Percentiles rank a stretch among this genome's conserved stretches.
Conservation (phyloP, 1,284 basidiomycete genomes). For the Leccinum fallax region DNA sequence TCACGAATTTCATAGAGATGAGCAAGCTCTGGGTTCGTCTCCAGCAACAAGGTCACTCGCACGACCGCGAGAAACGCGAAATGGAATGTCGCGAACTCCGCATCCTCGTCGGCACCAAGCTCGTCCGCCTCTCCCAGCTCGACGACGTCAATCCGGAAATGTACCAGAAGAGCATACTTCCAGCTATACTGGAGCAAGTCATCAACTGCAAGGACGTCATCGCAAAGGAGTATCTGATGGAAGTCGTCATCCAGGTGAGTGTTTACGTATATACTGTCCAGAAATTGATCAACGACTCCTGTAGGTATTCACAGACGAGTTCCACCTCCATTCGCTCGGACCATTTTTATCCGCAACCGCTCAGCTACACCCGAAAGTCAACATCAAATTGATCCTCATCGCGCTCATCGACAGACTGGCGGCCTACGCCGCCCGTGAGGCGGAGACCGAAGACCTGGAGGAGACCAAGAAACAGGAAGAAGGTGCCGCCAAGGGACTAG, state of each 20-base stretch:
- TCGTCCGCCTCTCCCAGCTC: conserved; percentile 89
- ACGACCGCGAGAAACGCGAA: conserved; percentile 94
- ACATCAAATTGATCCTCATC: conserved; percentile 96
- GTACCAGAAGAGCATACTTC: conserved; percentile 84
- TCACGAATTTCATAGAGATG: conserved; percentile 99
- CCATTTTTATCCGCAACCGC: conserved; percentile 94
- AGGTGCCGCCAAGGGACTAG: conserved; percentile 82
- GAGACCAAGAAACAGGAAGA: conserved; percentile 90
- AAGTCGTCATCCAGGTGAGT: conserved; percentile 91
- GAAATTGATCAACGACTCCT: too few relatives aligned
- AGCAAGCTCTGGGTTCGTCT: conserved; percentile 98
- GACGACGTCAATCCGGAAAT: conserved; percentile 93
- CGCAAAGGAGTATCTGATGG: conserved; percentile 97
- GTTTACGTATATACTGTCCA: neutral
- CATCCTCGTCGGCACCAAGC: conserved; percentile 94
- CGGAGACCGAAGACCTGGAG: conserved; percentile 91
- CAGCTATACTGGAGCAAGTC: conserved; percentile 90
- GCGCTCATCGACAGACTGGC: conserved; percentile 95
- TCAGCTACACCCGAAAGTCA: conserved; percentile 92
- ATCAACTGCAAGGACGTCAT: conserved; percentile 97
- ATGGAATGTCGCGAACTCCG: conserved; percentile 90
- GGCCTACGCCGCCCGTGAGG: conserved; percentile 90
- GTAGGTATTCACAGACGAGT: conserved; percentile 92
- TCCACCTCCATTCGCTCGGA: conserved; percentile 89
- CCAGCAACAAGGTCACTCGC: conserved; percentile 91